Conservation (phyloP, 2,329 filamentous ascomycete species). For the Aspergillus ochraceoroseus region DNA sequence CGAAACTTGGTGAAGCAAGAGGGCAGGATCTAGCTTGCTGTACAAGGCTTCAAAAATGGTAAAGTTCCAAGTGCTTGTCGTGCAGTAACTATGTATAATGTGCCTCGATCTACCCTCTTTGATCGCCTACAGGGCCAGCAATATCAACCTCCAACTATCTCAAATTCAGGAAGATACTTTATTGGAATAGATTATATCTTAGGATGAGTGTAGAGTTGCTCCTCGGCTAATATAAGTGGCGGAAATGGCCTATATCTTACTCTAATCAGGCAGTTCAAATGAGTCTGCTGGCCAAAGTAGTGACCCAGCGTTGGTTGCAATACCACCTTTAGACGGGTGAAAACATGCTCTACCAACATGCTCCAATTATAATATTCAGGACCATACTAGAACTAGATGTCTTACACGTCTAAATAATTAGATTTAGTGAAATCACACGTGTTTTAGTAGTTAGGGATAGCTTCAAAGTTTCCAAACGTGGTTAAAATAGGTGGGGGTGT, state of each 20-base stretch:
- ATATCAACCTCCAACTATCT: neutral
- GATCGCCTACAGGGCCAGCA: constrained; percentile 2
- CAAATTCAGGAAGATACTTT: constrained; percentile 10
- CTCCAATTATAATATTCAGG: constrained; percentile 1
- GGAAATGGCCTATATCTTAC: constrained; percentile 16
- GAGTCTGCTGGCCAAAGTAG: no score
- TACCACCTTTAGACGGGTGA: no score
- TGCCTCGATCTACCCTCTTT: constrained; percentile 3
- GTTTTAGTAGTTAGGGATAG: neutral
- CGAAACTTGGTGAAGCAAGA: constrained; percentile 3
- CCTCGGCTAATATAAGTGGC: constrained; percentile 3
- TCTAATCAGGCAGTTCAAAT: neutral
- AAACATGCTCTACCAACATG: neutral
- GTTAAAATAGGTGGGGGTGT: neutral
- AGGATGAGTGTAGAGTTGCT: constrained; percentile 2
- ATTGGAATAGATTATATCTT: constrained; percentile 8
- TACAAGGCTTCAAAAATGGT: neutral
- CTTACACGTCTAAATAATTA: neutral
- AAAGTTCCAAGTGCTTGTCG: neutral
- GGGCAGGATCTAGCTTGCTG: constrained; percentile 2
- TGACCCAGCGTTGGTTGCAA: no score
- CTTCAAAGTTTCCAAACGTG: neutral
- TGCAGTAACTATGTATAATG: constrained; percentile 5
- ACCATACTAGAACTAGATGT: neutral
- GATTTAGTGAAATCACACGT: neutral